Base-by-base conservation (phyloP, 116 monocot genomes). In the Zostera marina region DNA sequence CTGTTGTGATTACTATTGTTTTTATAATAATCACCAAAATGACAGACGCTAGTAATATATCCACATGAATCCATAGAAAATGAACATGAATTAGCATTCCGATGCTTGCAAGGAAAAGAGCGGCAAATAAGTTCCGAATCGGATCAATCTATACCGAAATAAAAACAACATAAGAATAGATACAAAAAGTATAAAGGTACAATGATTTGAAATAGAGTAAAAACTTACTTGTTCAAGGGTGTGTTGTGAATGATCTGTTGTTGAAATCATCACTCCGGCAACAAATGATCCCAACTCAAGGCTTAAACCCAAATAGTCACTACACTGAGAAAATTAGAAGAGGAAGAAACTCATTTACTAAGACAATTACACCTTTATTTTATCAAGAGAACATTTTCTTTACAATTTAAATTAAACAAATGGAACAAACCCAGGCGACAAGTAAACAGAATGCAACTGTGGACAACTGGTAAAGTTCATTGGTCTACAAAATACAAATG, bases 51-150 rank as follows among this genome's bases (percentile, higher is more conserved):
- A 93, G 74, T 47, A 93, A 73, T 60, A 88, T 84, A 68, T 93
- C 93, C 44, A 88, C 93, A 66, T 93, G 93, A 51, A 77, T 93
- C 93, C 93, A 93, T 11, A 93, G 77, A 70, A 93, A 93, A 70
- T 88, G 93, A 1, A 77, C 84, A 75, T 88, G 84, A 69, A 93
- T 93, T 45, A 93, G 68, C 93, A 93, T 93, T 22, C 93, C 88
- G 49, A 93, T 87, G 66, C 93, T 93, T 39, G 93, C 83, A 69
- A 93, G 81, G 64, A 93, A 93, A 68, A 93, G 74, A 45, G 93
- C 93, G 53, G 93, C 88, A 63, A 93, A 93, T 68, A 88, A 93
- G 59, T 84, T 93, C 2, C 93, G 77, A 65, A 93, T 93, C 21
- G 93, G 88, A 81, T 93, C 93, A 38, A 93, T 84, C 93, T 93